These are phyloP conservation scores for Sclerotinia spermophila DNA, from an alignment of 2,329 filamentous ascomycete species.

Conservation along the genomic window DNA sequence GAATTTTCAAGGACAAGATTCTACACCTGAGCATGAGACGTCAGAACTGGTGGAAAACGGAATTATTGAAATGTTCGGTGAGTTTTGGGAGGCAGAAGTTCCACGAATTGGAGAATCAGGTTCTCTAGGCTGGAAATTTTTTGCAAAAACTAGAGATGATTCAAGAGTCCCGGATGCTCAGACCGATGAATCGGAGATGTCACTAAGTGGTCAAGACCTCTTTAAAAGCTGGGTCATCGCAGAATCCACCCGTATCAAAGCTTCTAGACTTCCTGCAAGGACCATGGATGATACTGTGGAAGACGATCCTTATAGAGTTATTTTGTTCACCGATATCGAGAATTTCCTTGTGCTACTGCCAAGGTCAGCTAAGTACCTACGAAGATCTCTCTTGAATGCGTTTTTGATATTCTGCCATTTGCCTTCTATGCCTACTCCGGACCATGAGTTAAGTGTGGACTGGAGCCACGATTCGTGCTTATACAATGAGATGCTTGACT, in stretches of 20 bases:
- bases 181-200: conserved; percentile 24
- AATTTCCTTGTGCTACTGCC: conserved; percentile 57
- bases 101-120: conserved; percentile 71
- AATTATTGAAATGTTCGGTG: conserved; percentile 49
- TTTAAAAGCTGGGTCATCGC: conserved; percentile 46
- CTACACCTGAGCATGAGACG: not conserved
- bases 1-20: conserved; percentile 56
- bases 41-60: conserved; percentile 21
- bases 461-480: conserved; percentile 54
- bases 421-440: conserved; percentile 45
- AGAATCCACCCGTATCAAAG: conserved; percentile 50
- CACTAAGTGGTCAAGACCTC: conserved; percentile 29
- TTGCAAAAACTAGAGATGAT: conserved; percentile 38
- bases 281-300: conserved; percentile 70
- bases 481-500: conserved; percentile 40
- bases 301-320: conserved; percentile 77
- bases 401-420: conserved; percentile 67
- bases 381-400: conserved; percentile 57
- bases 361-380: conserved; percentile 38
- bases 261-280: conserved; percentile 62
- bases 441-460: conserved; percentile 32
- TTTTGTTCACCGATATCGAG: conserved; percentile 75
- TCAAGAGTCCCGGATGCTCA: conserved; percentile 24
- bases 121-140: conserved; percentile 68
- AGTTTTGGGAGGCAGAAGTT: conserved; percentile 86